A percentile compares a stretch with the other conserved stretches of the same genome.
Conservation (phyloP, 2,329 filamentous ascomycete species). For the Phyllosticta paracitricarpa region DNA sequence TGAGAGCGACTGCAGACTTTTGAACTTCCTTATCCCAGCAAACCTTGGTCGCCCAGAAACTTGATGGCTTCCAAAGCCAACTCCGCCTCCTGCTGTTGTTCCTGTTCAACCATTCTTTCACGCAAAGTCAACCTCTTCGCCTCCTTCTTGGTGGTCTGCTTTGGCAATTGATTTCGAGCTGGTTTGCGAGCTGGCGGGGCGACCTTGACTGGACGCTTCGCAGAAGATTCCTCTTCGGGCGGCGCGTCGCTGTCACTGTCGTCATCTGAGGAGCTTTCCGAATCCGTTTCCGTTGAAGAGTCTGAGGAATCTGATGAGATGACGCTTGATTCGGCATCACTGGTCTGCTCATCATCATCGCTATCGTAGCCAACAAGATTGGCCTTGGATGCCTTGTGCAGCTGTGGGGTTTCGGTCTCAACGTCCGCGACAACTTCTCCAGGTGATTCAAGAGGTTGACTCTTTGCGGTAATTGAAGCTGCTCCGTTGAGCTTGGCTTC, state of each 20-base stretch:
- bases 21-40: not conserved
- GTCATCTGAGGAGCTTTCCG: conserved; percentile 12
- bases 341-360: conserved; percentile 17
- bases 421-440: not conserved
- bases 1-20: not conserved
- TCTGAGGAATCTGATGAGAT: conserved; percentile 22
- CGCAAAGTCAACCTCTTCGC: conserved; percentile 7
- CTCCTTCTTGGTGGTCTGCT: not conserved
- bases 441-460: not conserved
- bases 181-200: conserved; percentile 8
- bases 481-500: conserved; percentile 13
- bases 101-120: conserved; percentile 32
- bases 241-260: conserved; percentile 22
- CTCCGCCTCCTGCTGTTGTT: conserved; percentile 32
- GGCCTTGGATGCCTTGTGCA: conserved; percentile 12
- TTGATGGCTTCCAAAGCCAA: conserved; percentile 37
- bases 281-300: conserved; percentile 12
- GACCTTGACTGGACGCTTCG: conserved; percentile 3
- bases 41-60: conserved; percentile 32
- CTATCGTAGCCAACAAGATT: conserved; percentile 25
- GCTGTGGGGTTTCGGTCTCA: not conserved
- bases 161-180: conserved; percentile 7
- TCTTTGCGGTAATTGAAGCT: not conserved
- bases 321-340: conserved; percentile 16
- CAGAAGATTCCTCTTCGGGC: conserved; percentile 29